These are phyloP conservation scores for Plasmodium sp. DNA, from an alignment of 169 alveolate species.

Conservation along the genomic window DNA sequence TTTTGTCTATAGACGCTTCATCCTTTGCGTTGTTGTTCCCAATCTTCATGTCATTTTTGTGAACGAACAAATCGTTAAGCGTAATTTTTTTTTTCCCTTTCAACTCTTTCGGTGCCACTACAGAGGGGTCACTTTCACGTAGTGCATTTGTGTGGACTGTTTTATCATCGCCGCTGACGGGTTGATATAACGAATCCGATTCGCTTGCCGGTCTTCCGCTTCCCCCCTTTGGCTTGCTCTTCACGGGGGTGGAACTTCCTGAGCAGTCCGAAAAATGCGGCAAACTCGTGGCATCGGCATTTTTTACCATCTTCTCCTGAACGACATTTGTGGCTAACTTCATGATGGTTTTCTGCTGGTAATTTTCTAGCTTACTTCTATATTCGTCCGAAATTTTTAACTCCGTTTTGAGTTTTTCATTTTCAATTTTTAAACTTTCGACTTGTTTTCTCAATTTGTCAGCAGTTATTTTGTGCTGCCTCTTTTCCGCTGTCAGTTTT, in stretches of 20 bases:
- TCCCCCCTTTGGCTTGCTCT: conserved; percentile 9
- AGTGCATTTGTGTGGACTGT: background rate
- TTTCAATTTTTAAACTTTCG: conserved; percentile 30
- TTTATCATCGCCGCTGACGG: background rate
- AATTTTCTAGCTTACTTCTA: conserved; percentile 57
- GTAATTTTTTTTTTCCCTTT: conserved; percentile 40
- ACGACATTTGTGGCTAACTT: conserved; percentile 36
- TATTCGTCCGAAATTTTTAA: conserved; percentile 75
- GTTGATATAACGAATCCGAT: conserved; percentile 21
- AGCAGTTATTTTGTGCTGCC: conserved; percentile 47
- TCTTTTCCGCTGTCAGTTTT: conserved; percentile 33
- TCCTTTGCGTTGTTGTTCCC: background rate
- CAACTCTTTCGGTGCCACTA: background rate
- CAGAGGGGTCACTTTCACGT: background rate
- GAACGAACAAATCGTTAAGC: conserved; percentile 27
- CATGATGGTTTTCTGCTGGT: conserved; percentile 72
- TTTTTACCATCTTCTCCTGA: conserved; percentile 11
- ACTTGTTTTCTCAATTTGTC: conserved; percentile 56
- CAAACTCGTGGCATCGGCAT: background rate
- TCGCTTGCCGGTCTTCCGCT: conserved; percentile 6
- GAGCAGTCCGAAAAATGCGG: background rate
- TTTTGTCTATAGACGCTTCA: conserved; percentile 45
- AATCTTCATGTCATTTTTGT: conserved; percentile 2
- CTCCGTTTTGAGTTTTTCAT: conserved; percentile 65
- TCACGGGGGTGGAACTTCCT: conserved; percentile 18